Percentiles rank a stretch among this genome's conserved stretches.
Conservation (phyloP, 2,329 filamentous ascomycete genomes). For the Pseudocercospora macadamiae region DNA sequence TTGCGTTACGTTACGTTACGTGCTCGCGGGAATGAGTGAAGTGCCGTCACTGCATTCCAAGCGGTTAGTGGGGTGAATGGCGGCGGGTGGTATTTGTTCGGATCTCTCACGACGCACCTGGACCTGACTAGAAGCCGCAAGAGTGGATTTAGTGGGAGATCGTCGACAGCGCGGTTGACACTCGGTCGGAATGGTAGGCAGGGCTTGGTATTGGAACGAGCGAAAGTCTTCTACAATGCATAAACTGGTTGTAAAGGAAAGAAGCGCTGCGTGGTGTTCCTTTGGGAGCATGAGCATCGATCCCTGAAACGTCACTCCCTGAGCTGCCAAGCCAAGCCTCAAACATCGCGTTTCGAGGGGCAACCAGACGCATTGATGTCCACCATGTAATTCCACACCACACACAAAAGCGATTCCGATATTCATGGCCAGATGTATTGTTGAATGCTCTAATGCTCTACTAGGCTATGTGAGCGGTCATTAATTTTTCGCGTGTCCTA, state of each 20-base stretch:
- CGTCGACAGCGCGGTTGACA: no score
- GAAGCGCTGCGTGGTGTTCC: neutral
- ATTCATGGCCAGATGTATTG: no score
- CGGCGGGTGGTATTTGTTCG: constrained; percentile 14
- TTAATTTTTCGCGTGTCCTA: neutral
- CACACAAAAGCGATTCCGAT: no score
- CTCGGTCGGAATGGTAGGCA: no score
- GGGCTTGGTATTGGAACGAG: neutral
- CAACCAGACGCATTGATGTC: no score
- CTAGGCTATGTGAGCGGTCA: no score
- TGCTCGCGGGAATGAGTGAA: constrained; percentile 7
- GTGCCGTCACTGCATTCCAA: constrained; percentile 19
- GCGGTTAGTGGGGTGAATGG: constrained; percentile 21
- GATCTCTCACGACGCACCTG: neutral
- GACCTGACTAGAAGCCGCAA: neutral
- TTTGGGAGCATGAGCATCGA: neutral
- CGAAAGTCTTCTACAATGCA: neutral
- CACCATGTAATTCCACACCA: no score
- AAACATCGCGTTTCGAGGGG: neutral
- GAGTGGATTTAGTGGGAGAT: neutral
- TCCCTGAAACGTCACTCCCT: neutral
- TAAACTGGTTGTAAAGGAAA: no score
- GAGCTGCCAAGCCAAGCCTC: neutral
- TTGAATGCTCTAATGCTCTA: no score
- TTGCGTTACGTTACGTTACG: no score